A percentile compares a stretch with the other conserved stretches of the same genome.
phyloP scores from a whole-genome alignment of 805 yeast genomes.

The Candida oleophila region DNA sequence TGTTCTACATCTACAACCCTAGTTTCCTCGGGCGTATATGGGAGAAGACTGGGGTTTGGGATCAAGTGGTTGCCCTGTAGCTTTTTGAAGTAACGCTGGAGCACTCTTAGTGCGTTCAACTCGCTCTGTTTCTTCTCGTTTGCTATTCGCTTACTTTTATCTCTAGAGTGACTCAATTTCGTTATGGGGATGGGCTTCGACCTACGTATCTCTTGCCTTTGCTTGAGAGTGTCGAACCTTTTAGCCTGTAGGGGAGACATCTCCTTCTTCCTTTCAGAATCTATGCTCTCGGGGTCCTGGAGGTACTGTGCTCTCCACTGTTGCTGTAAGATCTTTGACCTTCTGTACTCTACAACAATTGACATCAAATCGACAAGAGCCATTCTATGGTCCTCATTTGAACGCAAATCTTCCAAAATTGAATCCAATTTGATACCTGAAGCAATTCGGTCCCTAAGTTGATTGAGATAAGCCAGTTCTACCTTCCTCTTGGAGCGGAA shows the following conservation, averaged over 20 bases:
- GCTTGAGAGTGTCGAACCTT: not conserved
- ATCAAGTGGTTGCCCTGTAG: constrained; percentile 24
- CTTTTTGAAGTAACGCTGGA: constrained; percentile 27
- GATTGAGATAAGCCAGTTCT: not conserved
- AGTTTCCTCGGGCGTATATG: constrained; percentile 17
- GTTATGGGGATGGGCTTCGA: no score
- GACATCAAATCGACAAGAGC: constrained; percentile 7
- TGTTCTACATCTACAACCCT: not conserved
- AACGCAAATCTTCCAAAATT: constrained; percentile 7
- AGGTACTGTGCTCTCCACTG: constrained; percentile 19
- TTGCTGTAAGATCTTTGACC: constrained; percentile 9
- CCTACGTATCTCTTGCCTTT: no score
- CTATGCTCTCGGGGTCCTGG: not conserved
- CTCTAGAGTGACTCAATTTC: not conserved
- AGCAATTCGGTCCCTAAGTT: constrained; percentile 8
- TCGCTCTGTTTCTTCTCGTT: constrained; percentile 5
- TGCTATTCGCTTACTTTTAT: not conserved
- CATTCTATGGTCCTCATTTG: constrained; percentile 1
- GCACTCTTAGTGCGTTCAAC: constrained; percentile 11
- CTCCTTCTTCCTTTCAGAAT: constrained; percentile 7
- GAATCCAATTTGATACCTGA: constrained; percentile 13
- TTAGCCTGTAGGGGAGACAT: not conserved
- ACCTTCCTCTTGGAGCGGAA: constrained; percentile 8
- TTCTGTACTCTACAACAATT: constrained; percentile 13
- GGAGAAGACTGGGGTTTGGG: constrained; percentile 33